Base-by-base conservation (phyloP, 1,284 basidiomycete species). In the Wolfiporia cocos region DNA sequence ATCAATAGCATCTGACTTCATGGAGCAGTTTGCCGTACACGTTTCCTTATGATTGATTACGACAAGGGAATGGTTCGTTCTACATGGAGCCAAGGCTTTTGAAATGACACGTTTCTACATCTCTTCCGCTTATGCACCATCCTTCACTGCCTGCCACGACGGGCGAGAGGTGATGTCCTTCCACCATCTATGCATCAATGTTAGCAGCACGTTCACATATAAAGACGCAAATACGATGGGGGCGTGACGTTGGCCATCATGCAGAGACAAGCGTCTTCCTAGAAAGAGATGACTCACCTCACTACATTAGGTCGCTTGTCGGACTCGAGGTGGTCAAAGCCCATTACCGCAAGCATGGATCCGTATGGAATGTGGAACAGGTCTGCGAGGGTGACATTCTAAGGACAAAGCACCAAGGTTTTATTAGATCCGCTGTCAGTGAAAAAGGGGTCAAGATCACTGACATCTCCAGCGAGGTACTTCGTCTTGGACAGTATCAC, bases 321-420 rank as follows among this genome's bases (percentile, higher is more conserved):
- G n/a, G 50, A 46, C 28, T 47, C 48, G 19, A 65, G 43, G 22
- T 49, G 42, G 28, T 55, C 44, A 31, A 53, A 45, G 28, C 50
- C 49, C 19, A 51, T 39, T 4, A 52, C 44, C 14, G 39, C 43
- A n/a, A 63, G 42, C 22, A 57, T 41, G 1, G 49, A 15, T 2
- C 68, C 75, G 42, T 68, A 69, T 0, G 78, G 67, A 17, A 80
- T 51, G 52, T 79, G 76, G 57, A 68, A 68, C 5, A 80, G 60
- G 54, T 80, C 77, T 5, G 68, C 73, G 5, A 78, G 54, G 3
- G 74, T 76, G 37, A 69, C 2, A 20, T 57, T 54, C 70, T 74
- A 33, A 5, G 32, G 5, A 18, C 12, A 28, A 1, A 4, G 34
- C 21, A 34, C 22, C 14, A 33, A 19, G n/a, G n/a, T n/a, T n/a